These are phyloP conservation scores for Vaccinium macrocarpon DNA, from an alignment of 148 eudicot species.

Conservation along the genomic window DNA sequence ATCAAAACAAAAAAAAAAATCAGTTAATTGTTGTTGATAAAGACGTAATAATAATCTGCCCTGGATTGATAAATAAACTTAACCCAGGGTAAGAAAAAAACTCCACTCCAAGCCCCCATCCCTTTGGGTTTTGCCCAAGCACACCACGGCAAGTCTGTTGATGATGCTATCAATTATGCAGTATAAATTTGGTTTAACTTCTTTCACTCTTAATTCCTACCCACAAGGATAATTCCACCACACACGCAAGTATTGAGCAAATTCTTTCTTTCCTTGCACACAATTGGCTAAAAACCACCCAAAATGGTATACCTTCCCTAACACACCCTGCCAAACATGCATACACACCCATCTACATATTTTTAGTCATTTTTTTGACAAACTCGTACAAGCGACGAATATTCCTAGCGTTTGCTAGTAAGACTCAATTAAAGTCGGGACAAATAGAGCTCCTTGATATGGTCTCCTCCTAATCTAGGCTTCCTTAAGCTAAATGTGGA, in stretches of 20 bases:
- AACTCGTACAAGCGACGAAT: too few species aligned
- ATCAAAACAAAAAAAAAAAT: too few species aligned
- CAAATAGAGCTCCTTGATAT: neutral
- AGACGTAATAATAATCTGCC: neutral
- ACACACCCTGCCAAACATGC: constrained; percentile 13
- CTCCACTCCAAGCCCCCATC: constrained; percentile 1
- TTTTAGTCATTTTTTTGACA: neutral
- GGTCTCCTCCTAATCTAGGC: too few species aligned
- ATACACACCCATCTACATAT: neutral
- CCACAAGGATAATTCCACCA: neutral
- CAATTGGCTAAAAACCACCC: constrained; percentile 1
- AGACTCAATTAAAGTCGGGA: neutral
- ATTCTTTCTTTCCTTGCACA: constrained; percentile 13
- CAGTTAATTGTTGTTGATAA: too few species aligned
- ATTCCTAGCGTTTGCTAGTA: too few species aligned
- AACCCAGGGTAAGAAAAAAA: neutral
- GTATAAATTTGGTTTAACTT: neutral
- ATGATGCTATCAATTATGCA: neutral
- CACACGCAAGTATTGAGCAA: constrained; percentile 9
- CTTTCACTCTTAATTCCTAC: neutral
- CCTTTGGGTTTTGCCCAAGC: constrained; percentile 6
- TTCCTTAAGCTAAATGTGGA: too few species aligned
- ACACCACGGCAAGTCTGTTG: constrained; percentile 21
- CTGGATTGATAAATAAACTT: neutral
- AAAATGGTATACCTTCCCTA: constrained; percentile 17